Conservation (phyloP, 208 protist genomes). For the Trypanosoma vivax region DNA sequence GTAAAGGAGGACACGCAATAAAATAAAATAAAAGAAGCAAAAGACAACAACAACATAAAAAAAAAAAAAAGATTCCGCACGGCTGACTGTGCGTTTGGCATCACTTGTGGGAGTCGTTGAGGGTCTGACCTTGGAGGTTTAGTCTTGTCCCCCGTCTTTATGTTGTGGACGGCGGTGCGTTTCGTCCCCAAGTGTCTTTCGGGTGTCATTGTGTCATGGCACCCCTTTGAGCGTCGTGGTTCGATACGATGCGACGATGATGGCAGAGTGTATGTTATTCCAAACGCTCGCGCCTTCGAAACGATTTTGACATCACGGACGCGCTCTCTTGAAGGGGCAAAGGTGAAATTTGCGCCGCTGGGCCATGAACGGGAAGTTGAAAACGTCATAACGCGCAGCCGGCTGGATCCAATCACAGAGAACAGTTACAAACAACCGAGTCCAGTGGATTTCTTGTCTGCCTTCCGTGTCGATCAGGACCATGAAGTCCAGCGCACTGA, state of each 20-base stretch:
- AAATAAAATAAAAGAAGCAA: background rate
- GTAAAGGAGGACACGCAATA: background rate
- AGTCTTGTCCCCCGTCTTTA: background rate
- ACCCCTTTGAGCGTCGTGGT: conserved; percentile 73
- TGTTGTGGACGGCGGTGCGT: background rate
- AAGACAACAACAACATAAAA: background rate
- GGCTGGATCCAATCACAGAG: conserved; percentile 46
- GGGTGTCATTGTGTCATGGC: conserved; percentile 60
- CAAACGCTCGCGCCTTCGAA: conserved; percentile 78
- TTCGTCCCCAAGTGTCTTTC: conserved; percentile 1
- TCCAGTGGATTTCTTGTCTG: conserved; percentile 55
- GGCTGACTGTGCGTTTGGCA: too few relatives aligned
- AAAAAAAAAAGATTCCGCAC: background rate
- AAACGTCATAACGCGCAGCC: conserved; percentile 68
- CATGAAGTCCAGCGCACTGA: background rate
- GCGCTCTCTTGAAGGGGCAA: conserved; percentile 50
- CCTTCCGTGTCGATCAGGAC: conserved; percentile 9
- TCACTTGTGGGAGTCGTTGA: too few relatives aligned
- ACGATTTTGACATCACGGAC: conserved; percentile 74
- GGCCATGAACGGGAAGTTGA: conserved; percentile 22
- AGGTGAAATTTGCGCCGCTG: conserved; percentile 48
- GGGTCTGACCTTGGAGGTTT: background rate
- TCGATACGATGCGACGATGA: conserved; percentile 46
- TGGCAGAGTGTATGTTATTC: conserved; percentile 45
- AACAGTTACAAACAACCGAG: conserved; percentile 50